Evolutionary conservation across 139 green algal species (phyloP), one percentile per base, ranked within the genome.

Genomic region (Pleodorina starrii): DNA sequence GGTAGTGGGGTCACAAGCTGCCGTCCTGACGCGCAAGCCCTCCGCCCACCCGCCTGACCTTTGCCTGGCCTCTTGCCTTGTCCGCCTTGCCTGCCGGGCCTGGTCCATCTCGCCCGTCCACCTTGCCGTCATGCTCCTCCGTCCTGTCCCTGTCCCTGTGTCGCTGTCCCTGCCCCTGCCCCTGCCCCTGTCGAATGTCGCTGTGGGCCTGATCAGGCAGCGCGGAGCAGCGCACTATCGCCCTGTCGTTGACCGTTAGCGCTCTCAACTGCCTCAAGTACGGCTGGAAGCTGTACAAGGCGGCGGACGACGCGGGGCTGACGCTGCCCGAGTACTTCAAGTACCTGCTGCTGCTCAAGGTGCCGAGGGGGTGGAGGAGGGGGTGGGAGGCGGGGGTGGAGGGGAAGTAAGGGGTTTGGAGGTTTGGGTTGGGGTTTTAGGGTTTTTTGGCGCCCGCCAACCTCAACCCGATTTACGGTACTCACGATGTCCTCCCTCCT

Each of bases 341-440:
- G 79, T 93, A 93, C 79, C 59, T 93, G 36, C 54, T 93, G 78
- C 91, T 93, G 59, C 88, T 93, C 57, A 93, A 93, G 91, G 90
- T 46, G 17, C 9, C 32, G 5, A 17, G 51, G 23, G 19, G 17
- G 14, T 12, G 68, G 68, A n/a, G n/a, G n/a, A n/a, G n/a, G n/a
- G n/a, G n/a, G n/a, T n/a, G n/a, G n/a, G n/a, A n/a, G n/a, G n/a
- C n/a, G n/a, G 19, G 42, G 51, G 51, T 60, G 51, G 17, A 27
- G 17, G 17, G 14, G 17, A 60, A 60, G 51, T 60, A 60, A 60
- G 14, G 14, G 17, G 14, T 17, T 17, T 60, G 14, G 14, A 27
- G 14, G 51, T 60, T 60, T 60, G 14, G 51, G 14, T 60, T 17
- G 14, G 14, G 14, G 51, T 27, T 60, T 60, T 17, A 14, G 17